Conservation (phyloP, 352 stramenopile species). For the Globisporangium uncinulatum region DNA sequence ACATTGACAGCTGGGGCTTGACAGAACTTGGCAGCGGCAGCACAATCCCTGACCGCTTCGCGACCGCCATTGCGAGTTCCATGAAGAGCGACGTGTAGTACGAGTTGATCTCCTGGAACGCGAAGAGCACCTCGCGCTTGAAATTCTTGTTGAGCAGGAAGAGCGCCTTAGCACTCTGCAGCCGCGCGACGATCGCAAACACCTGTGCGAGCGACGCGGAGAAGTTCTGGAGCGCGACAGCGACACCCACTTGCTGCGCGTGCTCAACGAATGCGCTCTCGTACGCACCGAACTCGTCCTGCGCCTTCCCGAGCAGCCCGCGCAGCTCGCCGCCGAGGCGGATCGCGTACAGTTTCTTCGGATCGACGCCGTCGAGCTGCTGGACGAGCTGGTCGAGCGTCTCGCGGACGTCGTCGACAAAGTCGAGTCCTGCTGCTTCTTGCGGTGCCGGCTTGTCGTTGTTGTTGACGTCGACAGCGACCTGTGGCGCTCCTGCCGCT, state of each 20-base stretch:
- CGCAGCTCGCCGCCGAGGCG: constrained; percentile 64
- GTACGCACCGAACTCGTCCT: constrained; percentile 72
- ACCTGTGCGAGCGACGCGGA: constrained; percentile 51
- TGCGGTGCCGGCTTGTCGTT: not conserved
- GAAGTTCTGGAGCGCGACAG: constrained; percentile 76
- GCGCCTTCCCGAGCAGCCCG: constrained; percentile 70
- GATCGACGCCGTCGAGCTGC: constrained; percentile 58
- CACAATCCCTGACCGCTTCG: constrained; percentile 37
- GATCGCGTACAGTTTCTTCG: constrained; percentile 53
- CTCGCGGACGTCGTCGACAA: constrained; percentile 34
- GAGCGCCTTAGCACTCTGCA: constrained; percentile 37
- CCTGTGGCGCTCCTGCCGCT: not conserved
- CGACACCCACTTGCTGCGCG: constrained; percentile 39
- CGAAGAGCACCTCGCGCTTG: constrained; percentile 68
- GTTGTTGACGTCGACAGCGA: too few relatives aligned
- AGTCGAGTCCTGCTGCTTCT: constrained; percentile 9
- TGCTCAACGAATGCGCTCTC: constrained; percentile 54
- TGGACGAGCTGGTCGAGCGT: constrained; percentile 40
- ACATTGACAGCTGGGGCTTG: constrained; percentile 9
- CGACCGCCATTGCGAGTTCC: constrained; percentile 72
- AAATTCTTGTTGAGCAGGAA: constrained; percentile 77
- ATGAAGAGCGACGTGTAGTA: constrained; percentile 84
- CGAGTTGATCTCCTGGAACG: constrained; percentile 83
- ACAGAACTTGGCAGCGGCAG: constrained; percentile 42
- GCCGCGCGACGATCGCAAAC: constrained; percentile 41